Evolutionary conservation across 352 stramenopile genomes (phyloP).

Genomic region (Globisporangium spiculum): DNA sequence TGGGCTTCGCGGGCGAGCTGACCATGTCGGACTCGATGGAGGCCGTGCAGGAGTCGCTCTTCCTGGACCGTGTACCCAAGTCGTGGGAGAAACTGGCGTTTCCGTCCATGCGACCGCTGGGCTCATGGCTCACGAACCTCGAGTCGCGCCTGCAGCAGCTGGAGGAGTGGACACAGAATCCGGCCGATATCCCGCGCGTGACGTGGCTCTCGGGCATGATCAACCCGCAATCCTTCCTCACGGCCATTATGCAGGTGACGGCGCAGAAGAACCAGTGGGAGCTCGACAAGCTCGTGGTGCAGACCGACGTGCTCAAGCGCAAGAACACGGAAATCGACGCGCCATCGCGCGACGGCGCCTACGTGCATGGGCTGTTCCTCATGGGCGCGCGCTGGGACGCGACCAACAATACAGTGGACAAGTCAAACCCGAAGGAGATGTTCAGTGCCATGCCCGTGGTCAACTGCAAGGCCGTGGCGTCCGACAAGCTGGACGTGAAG

Average conservation of each 20-base stretch:
- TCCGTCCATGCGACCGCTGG: slow-evolving; percentile 89
- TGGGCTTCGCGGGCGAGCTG: slow-evolving; percentile 95
- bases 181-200: slow-evolving; percentile 94
- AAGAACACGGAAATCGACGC: slow-evolving; percentile 89
- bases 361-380: slow-evolving; percentile 93
- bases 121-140: slow-evolving; percentile 94
- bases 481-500: slow-evolving; percentile 94
- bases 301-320: slow-evolving; percentile 96
- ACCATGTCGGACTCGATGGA: slow-evolving; percentile 99
- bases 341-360: slow-evolving; percentile 90
- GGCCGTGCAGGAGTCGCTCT: slow-evolving; percentile 91
- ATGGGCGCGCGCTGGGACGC: slow-evolving; percentile 96
- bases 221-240: slow-evolving; percentile 97
- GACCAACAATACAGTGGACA: slow-evolving; percentile 91
- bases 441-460: slow-evolving; percentile 97
- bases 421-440: slow-evolving; percentile 97
- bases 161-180: slow-evolving; percentile 96
- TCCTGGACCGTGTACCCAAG: slow-evolving; percentile 91
- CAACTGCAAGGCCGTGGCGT: slow-evolving; percentile 95
- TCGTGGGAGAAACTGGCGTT: slow-evolving; percentile 95
- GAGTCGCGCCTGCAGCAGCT: slow-evolving; percentile 91
- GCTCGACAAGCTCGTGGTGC: slow-evolving; percentile 96
- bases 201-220: slow-evolving; percentile 95
- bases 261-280: slow-evolving; percentile 97
- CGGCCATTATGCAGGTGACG: slow-evolving; percentile 96